Conservation (phyloP, 768 basidiomycete genomes). For the Hypholoma sublateritium region DNA sequence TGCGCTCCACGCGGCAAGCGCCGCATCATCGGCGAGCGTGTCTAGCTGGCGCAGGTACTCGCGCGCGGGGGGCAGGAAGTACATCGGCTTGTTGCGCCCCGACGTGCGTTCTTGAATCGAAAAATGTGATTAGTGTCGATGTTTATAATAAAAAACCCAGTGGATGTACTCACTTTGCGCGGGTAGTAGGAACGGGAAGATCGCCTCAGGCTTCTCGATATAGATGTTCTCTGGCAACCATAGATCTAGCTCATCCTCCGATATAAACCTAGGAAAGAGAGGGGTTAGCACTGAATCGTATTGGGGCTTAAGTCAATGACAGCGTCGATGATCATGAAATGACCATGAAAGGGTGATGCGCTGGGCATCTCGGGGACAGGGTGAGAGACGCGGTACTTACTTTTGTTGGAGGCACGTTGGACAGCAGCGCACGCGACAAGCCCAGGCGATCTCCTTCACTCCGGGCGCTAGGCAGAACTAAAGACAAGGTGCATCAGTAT, state of each 20-base stretch:
- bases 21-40: conserved; percentile 14
- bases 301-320: neutral
- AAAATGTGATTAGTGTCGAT: neutral
- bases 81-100: conserved; percentile 21
- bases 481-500: neutral
- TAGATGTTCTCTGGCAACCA: conserved; percentile 24
- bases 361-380: neutral
- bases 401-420: conserved; percentile 29
- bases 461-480: conserved; percentile 33
- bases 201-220: conserved; percentile 24
- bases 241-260: conserved; percentile 25
- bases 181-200: conserved; percentile 29
- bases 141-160: neutral
- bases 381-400: conserved; percentile 20
- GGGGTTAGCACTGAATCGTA: neutral
- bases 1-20: conserved; percentile 25
- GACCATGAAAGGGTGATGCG: neutral
- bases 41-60: conserved; percentile 28
- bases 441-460: conserved; percentile 34
- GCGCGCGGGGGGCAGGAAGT: conserved; percentile 23
- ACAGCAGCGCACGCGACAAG: conserved; percentile 37
- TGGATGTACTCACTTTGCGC: conserved; percentile 19
- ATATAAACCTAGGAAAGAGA: conserved; percentile 26
- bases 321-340: neutral
- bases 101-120: conserved; percentile 5